phyloP scores from a whole-genome alignment of 257 asterid genomes.

The Nyctanthes arbortristis region DNA sequence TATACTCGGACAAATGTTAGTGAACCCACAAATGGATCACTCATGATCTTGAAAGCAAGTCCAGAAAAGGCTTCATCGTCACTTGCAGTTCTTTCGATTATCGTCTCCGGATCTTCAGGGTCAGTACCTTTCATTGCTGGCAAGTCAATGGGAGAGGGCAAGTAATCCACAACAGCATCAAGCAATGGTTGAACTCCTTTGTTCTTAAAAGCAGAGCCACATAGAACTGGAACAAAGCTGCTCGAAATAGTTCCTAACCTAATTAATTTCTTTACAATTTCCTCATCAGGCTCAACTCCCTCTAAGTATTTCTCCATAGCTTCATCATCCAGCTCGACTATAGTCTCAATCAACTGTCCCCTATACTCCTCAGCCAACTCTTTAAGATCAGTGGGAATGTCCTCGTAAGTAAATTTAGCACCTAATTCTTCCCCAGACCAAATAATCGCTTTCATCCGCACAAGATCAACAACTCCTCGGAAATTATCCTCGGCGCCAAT shows the following conservation, averaged over 20 bases:
- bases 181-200: constrained; percentile 93
- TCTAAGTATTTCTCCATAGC: constrained; percentile 88
- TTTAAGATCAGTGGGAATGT: constrained; percentile 73
- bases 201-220: constrained; percentile 96
- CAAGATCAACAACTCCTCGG: constrained; percentile 82
- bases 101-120: constrained; percentile 81
- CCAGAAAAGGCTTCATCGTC: constrained; percentile 89
- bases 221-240: constrained; percentile 80
- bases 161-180: constrained; percentile 83
- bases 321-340: constrained; percentile 80
- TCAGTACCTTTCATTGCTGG: constrained; percentile 91
- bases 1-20: constrained; percentile 89
- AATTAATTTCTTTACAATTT: constrained; percentile 60
- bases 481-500: constrained; percentile 85
- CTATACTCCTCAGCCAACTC: constrained; percentile 74
- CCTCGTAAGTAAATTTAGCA: constrained; percentile 78
- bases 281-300: constrained; percentile 90
- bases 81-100: constrained; percentile 48
- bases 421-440: constrained; percentile 99
- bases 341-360: constrained; percentile 66
- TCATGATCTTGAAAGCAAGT: constrained; percentile 95
- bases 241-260: constrained; percentile 67
- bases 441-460: constrained; percentile 73
- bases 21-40: constrained; percentile 88
- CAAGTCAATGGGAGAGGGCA: constrained; percentile 89